A percentile compares a stretch with the other conserved stretches of the same genome.
Evolutionary conservation across 2,329 filamentous ascomycete species (phyloP).

Genomic region (Fusarium sp.): DNA sequence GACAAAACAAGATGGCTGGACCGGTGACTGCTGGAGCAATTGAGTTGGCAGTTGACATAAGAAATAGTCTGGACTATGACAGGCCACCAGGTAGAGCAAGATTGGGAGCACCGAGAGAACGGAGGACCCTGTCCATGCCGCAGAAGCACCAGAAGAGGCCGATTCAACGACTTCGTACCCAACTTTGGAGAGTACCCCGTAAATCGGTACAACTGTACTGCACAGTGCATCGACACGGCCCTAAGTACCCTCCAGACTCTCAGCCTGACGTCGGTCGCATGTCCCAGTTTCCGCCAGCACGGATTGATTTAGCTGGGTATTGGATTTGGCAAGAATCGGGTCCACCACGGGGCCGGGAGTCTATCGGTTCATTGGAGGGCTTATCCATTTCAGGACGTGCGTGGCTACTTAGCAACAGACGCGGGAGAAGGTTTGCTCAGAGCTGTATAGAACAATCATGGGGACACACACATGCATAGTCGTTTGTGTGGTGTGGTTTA

Average conservation of each 20-base stretch:
- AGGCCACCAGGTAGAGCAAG: conserved; percentile 1
- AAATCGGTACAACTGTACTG: conserved; percentile 9
- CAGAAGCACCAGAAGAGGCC: conserved; percentile 28
- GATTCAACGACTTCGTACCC: conserved; percentile 35
- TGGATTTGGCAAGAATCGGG: conserved; percentile 11
- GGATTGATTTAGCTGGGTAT: conserved; percentile 34
- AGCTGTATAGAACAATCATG: conserved; percentile 15
- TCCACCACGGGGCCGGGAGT: conserved; percentile 34
- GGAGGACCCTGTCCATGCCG: conserved; percentile 36
- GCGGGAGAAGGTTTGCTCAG: conserved; percentile 17
- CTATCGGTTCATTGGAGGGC: conserved; percentile 18
- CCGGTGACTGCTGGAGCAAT: conserved; percentile 21
- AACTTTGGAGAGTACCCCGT: conserved; percentile 18
- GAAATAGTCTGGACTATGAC: conserved; percentile 1
- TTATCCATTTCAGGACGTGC: conserved; percentile 18
- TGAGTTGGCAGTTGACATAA: conserved; percentile 11
- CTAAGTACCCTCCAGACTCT: conserved; percentile 35
- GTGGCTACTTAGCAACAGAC: conserved; percentile 25
- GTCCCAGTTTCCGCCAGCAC: conserved; percentile 35
- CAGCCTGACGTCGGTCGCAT: conserved; percentile 36
- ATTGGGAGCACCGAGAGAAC: conserved; percentile 44
- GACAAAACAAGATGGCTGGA: conserved; percentile 23
- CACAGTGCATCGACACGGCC: conserved; percentile 43
- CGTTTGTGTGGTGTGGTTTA: conserved; percentile 6
- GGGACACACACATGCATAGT: not conserved